A percentile compares a stretch with the other conserved stretches of the same genome.
These are phyloP conservation scores for Poteriospumella lacustris DNA, from an alignment of 108 stramenopile species.

Conservation along the genomic window DNA sequence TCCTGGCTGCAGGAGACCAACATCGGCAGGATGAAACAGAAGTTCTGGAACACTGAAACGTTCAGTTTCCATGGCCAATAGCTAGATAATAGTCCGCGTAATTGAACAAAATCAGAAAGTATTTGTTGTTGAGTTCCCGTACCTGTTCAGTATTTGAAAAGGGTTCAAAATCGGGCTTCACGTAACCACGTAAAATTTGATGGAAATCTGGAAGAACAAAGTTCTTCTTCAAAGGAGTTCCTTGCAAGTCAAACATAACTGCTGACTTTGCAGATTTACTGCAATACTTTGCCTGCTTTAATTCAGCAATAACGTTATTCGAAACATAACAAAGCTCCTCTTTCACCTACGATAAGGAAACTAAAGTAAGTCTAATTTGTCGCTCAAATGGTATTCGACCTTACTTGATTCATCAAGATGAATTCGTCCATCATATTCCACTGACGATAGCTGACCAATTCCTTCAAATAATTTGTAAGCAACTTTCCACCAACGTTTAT, in stretches of 20 bases:
- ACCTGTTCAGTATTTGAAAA: constrained; percentile 2
- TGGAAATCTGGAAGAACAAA: constrained; percentile 83
- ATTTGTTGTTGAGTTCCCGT: neutral
- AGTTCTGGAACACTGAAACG: constrained; percentile 85
- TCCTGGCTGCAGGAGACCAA: constrained; percentile 74
- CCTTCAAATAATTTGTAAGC: constrained; percentile 81
- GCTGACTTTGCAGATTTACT: no score
- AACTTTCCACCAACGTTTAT: constrained; percentile 82
- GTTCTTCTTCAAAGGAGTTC: constrained; percentile 61
- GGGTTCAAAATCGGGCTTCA: constrained; percentile 3
- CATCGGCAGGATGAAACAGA: constrained; percentile 80
- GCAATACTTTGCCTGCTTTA: constrained; percentile 55
- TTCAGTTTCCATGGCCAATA: constrained; percentile 71
- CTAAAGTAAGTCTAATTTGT: neutral
- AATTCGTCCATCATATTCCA: constrained; percentile 96
- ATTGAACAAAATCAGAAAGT: neutral
- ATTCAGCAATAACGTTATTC: constrained; percentile 63
- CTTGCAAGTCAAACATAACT: neutral
- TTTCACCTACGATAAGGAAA: constrained; percentile 31
- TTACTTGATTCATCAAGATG: constrained; percentile 69
- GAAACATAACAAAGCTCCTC: constrained; percentile 59
- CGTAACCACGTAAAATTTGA: constrained; percentile 60
- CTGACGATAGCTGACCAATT: constrained; percentile 80
- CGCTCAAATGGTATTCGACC: constrained; percentile 46
- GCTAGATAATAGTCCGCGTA: constrained; percentile 33